Conservation (phyloP, 2,329 filamentous ascomycete genomes). For the Zymoseptoria pseudotritici region DNA sequence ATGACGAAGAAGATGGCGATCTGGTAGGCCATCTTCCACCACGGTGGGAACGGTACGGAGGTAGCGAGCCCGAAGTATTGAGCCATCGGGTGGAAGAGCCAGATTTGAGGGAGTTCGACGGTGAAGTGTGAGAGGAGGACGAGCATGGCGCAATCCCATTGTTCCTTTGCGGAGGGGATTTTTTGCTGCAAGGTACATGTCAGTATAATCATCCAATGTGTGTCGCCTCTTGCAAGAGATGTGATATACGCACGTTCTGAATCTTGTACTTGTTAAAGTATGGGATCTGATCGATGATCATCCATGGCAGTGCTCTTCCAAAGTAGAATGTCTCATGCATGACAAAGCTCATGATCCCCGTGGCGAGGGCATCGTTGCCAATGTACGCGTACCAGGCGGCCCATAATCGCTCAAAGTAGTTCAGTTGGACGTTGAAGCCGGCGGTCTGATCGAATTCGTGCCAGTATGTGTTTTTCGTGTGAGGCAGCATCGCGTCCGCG, state of each 20-base stretch:
- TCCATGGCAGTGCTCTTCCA: conserved; percentile 81
- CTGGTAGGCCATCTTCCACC: conserved; percentile 82
- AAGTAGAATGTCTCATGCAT: conserved; percentile 97
- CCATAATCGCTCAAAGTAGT: conserved; percentile 82
- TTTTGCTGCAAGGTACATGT: conserved; percentile 51
- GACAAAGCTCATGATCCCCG: conserved; percentile 92
- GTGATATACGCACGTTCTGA: conserved; percentile 57
- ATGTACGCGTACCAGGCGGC: conserved; percentile 95
- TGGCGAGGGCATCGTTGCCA: conserved; percentile 94
- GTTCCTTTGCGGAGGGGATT: conserved; percentile 84
- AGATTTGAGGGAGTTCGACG: conserved; percentile 96
- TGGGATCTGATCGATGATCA: conserved; percentile 81
- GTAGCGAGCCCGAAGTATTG: conserved; percentile 86
- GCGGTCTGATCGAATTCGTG: conserved; percentile 58
- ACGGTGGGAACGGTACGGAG: conserved; percentile 77
- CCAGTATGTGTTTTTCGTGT: conserved; percentile 53
- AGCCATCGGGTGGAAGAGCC: conserved; percentile 96
- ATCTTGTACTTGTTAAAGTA: conserved; percentile 93
- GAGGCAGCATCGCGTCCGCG: conserved; percentile 31
- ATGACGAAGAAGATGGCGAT: conserved; percentile 90
- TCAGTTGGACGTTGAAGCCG: conserved; percentile 76
- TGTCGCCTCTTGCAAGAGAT: neutral
- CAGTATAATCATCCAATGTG: conserved; percentile 10
- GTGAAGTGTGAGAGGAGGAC: conserved; percentile 95
- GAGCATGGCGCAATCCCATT: conserved; percentile 87